Base-by-base conservation (phyloP, 345 rosid species). In the Eucalyptus cladocalyx region DNA sequence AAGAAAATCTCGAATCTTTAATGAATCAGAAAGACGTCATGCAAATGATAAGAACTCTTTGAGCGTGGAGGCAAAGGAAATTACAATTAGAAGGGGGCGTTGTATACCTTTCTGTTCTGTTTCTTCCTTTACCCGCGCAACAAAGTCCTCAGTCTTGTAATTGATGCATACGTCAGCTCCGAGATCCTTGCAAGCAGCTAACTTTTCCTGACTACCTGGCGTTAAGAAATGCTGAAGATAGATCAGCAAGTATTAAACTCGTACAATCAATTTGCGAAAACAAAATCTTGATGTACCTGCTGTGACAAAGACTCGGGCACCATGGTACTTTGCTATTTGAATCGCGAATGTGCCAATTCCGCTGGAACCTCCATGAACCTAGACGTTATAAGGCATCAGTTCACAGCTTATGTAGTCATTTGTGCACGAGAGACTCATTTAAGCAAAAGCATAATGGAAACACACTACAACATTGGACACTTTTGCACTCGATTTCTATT, bases 351-450 rank as follows among this genome's bases (percentile, higher is more conserved):
- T 96, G 19, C 99, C 99, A 60, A 96, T 95, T 87, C 99, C 99
- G 91, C 98, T 97, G 50, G 99, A 96, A 56, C 99, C 99, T 53
- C 99, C 97, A 89, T 97, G 99, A 93, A 97, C 92, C 97, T 96
- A 11, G 56, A n/a, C 16, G 40, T 45, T 13, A 14, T n/a, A 86
- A 47, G 49, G 40, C 40, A 67, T 32, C 76, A 67, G 76, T 67
- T 67, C 76, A n/a, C 32, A 7, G 76, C 40, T 67, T n/a, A 67
- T n/a, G 40, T 32, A 67, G 76, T 67, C 19, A 13, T 67, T 65
- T n/a, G 76, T 15, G 76, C 76, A 15, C 40, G 19, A 67, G 76
- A 67, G 76, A 67, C 18, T 67, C 76, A 32, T 16, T 30, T 8
- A 67, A 10, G 76, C 76, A n/a, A 67, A 16, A 67, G 76, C 76